Conservation (phyloP, 2,329 filamentous ascomycete species). For the Penicillium griseofulvum region DNA sequence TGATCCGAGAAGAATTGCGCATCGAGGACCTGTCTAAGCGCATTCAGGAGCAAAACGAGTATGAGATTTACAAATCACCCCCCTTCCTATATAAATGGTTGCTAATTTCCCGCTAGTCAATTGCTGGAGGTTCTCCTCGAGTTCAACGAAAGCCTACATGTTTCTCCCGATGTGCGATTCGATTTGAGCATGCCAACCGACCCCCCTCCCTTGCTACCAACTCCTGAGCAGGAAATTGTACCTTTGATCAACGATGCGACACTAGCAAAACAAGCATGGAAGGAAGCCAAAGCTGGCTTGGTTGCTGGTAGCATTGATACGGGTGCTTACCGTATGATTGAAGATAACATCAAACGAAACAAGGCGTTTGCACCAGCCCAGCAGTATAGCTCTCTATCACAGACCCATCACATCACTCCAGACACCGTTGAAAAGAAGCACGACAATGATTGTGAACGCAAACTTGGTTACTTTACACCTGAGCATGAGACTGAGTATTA, state of each 20-base stretch:
- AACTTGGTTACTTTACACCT: constrained; percentile 45
- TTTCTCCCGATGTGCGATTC: constrained; percentile 71
- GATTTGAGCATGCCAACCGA: constrained; percentile 57
- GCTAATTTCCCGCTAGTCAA: constrained; percentile 58
- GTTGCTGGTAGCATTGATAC: constrained; percentile 36
- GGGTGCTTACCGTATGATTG: constrained; percentile 39
- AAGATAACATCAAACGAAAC: constrained; percentile 39
- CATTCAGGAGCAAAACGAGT: constrained; percentile 91
- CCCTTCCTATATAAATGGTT: not conserved
- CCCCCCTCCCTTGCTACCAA: constrained; percentile 49
- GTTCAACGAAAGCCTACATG: constrained; percentile 78
- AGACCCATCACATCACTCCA: constrained; percentile 31
- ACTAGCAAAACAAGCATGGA: constrained; percentile 36
- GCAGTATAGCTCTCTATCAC: constrained; percentile 33
- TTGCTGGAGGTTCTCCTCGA: constrained; percentile 85
- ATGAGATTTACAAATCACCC: constrained; percentile 37
- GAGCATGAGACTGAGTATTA: constrained; percentile 46
- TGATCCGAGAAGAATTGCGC: constrained; percentile 76
- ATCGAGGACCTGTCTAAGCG: constrained; percentile 77
- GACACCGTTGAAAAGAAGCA: constrained; percentile 14
- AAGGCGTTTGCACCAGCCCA: constrained; percentile 39
- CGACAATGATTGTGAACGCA: constrained; percentile 28
- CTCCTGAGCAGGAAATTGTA: constrained; percentile 40
- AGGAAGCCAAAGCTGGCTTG: constrained; percentile 40
- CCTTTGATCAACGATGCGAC: constrained; percentile 34